These are phyloP conservation scores for Rhodotorula sp. DNA, from an alignment of 1,284 basidiomycete species.

Conservation along the genomic window DNA sequence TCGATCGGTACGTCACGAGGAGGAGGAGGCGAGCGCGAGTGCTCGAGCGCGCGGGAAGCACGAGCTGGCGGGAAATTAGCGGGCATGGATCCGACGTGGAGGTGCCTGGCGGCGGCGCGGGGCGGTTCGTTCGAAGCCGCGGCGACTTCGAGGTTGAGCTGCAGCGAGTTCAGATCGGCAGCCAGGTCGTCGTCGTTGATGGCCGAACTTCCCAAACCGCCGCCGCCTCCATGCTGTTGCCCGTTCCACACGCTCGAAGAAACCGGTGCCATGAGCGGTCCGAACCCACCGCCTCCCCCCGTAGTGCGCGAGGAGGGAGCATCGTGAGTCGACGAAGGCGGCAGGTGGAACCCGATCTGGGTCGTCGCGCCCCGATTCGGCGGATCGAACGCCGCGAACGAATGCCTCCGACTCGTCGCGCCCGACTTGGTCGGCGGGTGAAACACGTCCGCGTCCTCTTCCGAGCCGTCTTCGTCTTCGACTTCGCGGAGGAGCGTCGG, in stretches of 20 bases:
- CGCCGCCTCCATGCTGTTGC: background rate
- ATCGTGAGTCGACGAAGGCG: slow-evolving; percentile 14
- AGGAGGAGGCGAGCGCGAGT: slow-evolving; percentile 27
- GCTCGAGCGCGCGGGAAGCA: slow-evolving; percentile 17
- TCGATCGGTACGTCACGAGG: background rate
- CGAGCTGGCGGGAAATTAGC: slow-evolving; percentile 29
- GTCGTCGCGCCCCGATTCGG: slow-evolving; percentile 22
- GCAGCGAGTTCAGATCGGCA: slow-evolving; percentile 45
- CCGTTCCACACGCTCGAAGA: background rate
- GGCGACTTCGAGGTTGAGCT: slow-evolving; percentile 44
- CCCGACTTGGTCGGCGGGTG: slow-evolving; percentile 45
- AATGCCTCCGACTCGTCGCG: slow-evolving; percentile 45
- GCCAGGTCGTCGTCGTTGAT: slow-evolving; percentile 45
- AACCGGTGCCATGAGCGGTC: slow-evolving; percentile 1
- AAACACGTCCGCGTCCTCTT: slow-evolving; percentile 43
- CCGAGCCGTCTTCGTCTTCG: slow-evolving; percentile 22
- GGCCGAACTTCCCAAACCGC: slow-evolving; percentile 40
- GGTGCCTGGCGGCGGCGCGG: slow-evolving; percentile 4
- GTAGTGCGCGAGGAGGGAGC: background rate
- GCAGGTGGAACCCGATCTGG: slow-evolving; percentile 42
- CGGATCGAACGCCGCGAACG: slow-evolving; percentile 45
- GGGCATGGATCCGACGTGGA: slow-evolving; percentile 36
- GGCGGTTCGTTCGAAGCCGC: slow-evolving; percentile 11
- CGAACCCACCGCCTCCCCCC: slow-evolving; percentile 11
- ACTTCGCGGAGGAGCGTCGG: slow-evolving; percentile 22